phyloP scores from a whole-genome alignment of 805 yeast genomes.

The Myxozyma lipomycoides region DNA sequence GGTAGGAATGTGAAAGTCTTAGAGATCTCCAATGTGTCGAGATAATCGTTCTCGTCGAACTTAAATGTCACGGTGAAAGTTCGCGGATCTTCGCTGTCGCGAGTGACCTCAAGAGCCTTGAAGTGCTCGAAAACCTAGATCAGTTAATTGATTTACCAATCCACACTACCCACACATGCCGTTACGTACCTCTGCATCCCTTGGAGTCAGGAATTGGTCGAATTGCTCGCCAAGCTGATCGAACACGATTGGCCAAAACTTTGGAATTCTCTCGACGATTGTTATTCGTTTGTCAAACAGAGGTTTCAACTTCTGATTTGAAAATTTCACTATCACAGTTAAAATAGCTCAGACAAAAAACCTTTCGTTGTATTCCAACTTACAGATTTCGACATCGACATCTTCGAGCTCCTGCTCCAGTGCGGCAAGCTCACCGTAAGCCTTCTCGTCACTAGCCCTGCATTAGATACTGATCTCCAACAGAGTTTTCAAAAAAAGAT shows the following conservation, averaged over 20 bases:
- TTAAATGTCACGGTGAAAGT: constrained; percentile 59
- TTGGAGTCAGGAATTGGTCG: constrained; percentile 69
- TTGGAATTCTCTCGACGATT: constrained; percentile 54
- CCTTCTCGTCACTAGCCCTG: constrained; percentile 2
- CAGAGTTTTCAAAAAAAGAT: background rate
- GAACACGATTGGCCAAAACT: constrained; percentile 83
- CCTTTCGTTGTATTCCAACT: constrained; percentile 12
- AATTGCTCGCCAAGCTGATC: constrained; percentile 76
- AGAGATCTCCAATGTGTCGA: constrained; percentile 55
- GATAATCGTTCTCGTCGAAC: constrained; percentile 51
- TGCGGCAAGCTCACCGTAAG: constrained; percentile 28
- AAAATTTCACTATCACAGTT: constrained; percentile 18
- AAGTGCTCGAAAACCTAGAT: constrained; percentile 52
- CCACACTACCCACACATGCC: background rate
- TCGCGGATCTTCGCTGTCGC: constrained; percentile 45
- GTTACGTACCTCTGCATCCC: constrained; percentile 54
- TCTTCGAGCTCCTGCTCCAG: constrained; percentile 30
- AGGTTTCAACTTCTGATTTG: constrained; percentile 45
- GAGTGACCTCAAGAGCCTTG: constrained; percentile 40
- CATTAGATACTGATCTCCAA: too few species aligned
- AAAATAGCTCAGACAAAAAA: background rate
- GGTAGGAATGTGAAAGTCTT: constrained; percentile 49
- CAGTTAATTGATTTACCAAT: background rate
- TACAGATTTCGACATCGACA: constrained; percentile 32
- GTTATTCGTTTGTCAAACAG: constrained; percentile 56